Conservation (phyloP, 805 yeast genomes). For the Sungouiella thailandica region DNA sequence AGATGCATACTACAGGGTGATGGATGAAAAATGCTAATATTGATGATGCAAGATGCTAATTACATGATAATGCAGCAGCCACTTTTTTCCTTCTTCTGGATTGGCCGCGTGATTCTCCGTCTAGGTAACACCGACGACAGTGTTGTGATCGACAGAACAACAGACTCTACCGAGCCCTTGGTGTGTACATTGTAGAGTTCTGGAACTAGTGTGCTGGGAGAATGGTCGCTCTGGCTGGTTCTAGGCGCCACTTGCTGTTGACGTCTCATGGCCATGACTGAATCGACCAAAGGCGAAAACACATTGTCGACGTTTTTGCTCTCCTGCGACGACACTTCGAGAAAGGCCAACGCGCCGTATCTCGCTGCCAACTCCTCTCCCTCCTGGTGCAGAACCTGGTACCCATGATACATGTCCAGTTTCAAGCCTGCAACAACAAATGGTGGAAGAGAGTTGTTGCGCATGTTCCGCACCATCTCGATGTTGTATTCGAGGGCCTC, state of each 20-base stretch:
- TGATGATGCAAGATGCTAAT: slow-evolving; percentile 1
- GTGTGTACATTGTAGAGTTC: too few species aligned
- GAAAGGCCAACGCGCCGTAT: slow-evolving; percentile 23
- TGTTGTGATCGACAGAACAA: not conserved
- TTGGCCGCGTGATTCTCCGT: too few species aligned
- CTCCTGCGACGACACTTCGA: slow-evolving; percentile 23
- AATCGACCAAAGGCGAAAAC: slow-evolving; percentile 23
- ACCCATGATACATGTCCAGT: slow-evolving; percentile 19
- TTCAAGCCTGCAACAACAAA: slow-evolving; percentile 29
- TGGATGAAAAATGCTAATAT: too few species aligned
- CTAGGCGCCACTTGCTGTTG: too few species aligned
- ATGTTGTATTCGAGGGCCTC: slow-evolving; percentile 24
- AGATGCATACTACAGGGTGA: too few species aligned
- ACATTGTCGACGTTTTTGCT: slow-evolving; percentile 21
- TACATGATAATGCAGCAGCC: slow-evolving; percentile 18
- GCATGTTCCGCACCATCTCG: slow-evolving; percentile 18
- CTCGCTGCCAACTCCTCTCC: slow-evolving; percentile 23
- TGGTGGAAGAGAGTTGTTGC: slow-evolving; percentile 23
- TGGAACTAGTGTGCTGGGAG: too few species aligned
- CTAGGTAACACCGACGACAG: not conserved
- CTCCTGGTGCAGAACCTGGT: slow-evolving; percentile 26
- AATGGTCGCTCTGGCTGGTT: too few species aligned
- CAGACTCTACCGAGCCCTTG: not conserved
- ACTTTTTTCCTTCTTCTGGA: slow-evolving; percentile 3
- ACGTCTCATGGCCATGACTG: too few species aligned